phyloP scores from a whole-genome alignment of 2,329 filamentous ascomycete genomes.

The Colletotrichum sidae region DNA sequence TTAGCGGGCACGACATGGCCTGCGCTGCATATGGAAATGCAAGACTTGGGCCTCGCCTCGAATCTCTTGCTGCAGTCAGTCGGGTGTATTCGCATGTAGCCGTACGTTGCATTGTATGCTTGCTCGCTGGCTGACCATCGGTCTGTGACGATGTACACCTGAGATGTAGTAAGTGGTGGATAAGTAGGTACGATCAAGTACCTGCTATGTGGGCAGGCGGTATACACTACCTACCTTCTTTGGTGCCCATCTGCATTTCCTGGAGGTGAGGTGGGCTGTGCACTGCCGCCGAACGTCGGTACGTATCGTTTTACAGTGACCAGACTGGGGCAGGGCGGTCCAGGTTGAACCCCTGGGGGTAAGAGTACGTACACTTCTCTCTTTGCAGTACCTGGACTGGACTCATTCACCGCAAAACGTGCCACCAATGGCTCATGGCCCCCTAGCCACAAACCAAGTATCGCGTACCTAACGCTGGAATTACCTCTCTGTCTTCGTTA shows the following conservation, averaged over 20 bases:
- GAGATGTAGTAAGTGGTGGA: too few relatives aligned
- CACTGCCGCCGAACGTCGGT: constrained; percentile 8
- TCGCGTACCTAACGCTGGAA: constrained; percentile 15
- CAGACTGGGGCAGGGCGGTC: neutral
- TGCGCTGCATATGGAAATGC: neutral
- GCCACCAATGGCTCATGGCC: neutral
- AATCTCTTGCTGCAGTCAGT: neutral
- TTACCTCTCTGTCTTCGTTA: constrained; percentile 5
- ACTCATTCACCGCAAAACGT: neutral
- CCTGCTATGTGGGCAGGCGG: neutral
- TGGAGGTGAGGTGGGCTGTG: constrained; percentile 16
- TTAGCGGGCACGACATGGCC: neutral
- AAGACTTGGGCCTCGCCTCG: too few relatives aligned
- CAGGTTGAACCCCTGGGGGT: neutral
- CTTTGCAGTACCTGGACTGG: neutral
- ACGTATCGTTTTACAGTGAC: neutral
- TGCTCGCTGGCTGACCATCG: too few relatives aligned
- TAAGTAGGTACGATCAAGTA: too few relatives aligned
- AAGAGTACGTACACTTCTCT: neutral
- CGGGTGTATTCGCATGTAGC: neutral
- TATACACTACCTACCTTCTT: neutral
- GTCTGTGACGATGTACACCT: too few relatives aligned
- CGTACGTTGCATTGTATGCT: neutral
- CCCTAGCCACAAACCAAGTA: constrained; percentile 24
- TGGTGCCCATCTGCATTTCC: constrained; percentile 1